phyloP scores from a whole-genome alignment of 2,329 filamentous ascomycete species.

The Colletotrichum sp. region DNA sequence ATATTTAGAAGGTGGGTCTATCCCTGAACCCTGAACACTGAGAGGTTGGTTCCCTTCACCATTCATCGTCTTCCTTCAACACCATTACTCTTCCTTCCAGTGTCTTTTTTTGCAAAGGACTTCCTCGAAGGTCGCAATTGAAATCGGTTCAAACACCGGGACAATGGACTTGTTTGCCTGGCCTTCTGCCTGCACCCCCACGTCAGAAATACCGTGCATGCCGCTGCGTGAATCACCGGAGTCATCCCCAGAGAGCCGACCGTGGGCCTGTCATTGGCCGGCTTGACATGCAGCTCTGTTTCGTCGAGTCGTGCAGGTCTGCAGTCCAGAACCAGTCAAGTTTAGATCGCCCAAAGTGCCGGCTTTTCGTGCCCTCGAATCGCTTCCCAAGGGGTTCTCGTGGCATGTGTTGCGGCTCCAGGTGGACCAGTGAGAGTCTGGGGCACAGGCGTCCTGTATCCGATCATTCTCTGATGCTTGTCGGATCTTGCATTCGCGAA shows the following conservation, averaged over 20 bases:
- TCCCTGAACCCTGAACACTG: background rate
- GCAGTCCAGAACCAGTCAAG: background rate
- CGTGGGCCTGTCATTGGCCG: background rate
- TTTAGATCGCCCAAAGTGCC: background rate
- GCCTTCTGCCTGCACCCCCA: background rate
- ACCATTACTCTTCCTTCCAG: background rate
- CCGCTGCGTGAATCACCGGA: background rate
- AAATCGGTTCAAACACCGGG: background rate
- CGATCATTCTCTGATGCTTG: background rate
- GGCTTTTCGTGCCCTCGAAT: background rate
- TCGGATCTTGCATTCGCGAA: background rate
- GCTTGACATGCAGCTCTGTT: background rate
- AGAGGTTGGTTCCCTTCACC: background rate
- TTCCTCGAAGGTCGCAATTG: background rate
- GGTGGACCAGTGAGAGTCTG: background rate
- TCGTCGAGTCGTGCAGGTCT: background rate
- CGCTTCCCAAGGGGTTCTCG: background rate
- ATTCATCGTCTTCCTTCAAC: background rate
- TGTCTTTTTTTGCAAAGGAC: background rate
- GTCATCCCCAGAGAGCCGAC: background rate
- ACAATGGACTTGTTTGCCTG: background rate
- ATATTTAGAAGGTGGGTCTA: background rate
- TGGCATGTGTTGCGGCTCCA: background rate
- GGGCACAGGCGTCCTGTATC: background rate
- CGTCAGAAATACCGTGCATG: background rate